phyloP scores from a whole-genome alignment of 257 asterid genomes.

The Solanum medicagineum region DNA sequence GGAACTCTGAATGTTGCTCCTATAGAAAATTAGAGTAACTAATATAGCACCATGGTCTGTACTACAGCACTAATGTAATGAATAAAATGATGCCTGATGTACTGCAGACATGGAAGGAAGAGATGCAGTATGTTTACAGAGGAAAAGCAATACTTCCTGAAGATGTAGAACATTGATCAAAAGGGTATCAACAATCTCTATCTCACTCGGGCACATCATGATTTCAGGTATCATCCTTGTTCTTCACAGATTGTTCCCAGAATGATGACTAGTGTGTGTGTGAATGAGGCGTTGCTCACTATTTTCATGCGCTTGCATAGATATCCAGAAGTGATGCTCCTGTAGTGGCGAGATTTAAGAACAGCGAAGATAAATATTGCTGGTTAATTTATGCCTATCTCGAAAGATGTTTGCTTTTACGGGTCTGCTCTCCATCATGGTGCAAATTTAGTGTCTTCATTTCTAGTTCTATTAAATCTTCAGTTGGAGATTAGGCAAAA shows the following conservation, averaged over 20 bases:
- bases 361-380: background rate
- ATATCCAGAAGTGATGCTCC: background rate
- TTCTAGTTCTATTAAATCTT: background rate
- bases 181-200: background rate
- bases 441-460: background rate
- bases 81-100: background rate
- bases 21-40: background rate
- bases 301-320: background rate
- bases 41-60: background rate
- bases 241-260: background rate
- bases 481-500: background rate
- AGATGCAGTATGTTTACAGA: constrained; percentile 66
- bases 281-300: background rate
- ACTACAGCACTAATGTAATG: background rate
- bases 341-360: background rate
- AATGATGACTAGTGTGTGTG: background rate
- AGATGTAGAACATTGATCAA: constrained; percentile 48
- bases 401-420: background rate
- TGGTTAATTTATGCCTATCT: background rate
- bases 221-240: background rate
- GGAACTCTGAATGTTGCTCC: background rate
- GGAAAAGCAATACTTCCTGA: constrained; percentile 55
- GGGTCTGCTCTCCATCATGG: background rate
- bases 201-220: background rate
- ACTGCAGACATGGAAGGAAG: constrained; percentile 80